Conservation (phyloP, 75 land plant genomes). For the Sequoiadendron giganteum region DNA sequence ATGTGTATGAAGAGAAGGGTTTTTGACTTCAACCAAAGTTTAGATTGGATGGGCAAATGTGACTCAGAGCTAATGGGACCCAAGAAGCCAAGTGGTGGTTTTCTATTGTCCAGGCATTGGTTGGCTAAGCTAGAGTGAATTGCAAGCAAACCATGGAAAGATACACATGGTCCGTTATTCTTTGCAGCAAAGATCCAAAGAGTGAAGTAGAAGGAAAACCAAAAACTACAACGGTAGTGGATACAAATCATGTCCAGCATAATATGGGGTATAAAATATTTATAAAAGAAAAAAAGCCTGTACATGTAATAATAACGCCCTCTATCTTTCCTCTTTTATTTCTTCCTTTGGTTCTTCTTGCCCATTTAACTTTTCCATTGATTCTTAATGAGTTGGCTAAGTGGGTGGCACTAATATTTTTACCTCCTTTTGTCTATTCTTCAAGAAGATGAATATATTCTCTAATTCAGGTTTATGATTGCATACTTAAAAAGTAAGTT, state of each 20-base stretch:
- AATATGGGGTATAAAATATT: not conserved
- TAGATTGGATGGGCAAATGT: not conserved
- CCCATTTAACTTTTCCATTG: not conserved
- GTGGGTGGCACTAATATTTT: not conserved
- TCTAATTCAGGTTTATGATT: not conserved
- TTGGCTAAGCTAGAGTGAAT: not conserved
- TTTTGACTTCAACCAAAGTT: conserved; percentile 3
- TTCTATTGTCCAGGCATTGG: not conserved
- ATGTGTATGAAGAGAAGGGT: not conserved
- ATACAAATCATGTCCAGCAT: not conserved
- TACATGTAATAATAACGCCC: not conserved
- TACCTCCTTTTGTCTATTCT: not conserved
- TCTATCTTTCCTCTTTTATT: not conserved
- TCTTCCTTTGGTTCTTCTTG: not conserved
- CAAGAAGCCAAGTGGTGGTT: not conserved
- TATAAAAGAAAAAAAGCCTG: not conserved
- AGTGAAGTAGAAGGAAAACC: conserved; percentile 9
- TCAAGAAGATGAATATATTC: not conserved
- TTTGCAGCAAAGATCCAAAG: not conserved
- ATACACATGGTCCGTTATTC: not conserved
- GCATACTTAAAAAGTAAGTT: not conserved
- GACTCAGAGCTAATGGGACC: not conserved
- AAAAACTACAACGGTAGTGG: not conserved
- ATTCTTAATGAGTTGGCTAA: not conserved
- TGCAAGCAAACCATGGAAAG: not conserved